phyloP scores from a whole-genome alignment of 2,329 filamentous ascomycete species.

The Teratosphaeria zuluensis region DNA sequence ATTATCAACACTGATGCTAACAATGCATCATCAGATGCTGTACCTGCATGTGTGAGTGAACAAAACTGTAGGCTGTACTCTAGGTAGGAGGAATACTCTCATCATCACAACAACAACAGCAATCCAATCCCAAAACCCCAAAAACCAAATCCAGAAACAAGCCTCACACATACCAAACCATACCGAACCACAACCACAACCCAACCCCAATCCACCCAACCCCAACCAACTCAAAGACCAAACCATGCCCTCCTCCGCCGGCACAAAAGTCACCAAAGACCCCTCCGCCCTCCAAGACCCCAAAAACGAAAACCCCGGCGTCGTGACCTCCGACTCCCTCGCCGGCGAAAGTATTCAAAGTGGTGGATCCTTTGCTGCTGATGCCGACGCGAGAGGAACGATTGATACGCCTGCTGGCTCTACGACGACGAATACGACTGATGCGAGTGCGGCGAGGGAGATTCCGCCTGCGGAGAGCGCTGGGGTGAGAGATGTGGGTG shows the following conservation, averaged over 20 bases:
- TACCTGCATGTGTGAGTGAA: neutral
- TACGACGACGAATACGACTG: conserved; percentile 47
- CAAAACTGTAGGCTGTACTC: neutral
- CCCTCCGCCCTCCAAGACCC: conserved; percentile 38
- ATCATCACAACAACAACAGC: neutral
- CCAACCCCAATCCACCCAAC: too few relatives aligned
- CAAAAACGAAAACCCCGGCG: conserved; percentile 53
- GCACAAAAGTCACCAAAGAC: conserved; percentile 34
- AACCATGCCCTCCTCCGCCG: neutral
- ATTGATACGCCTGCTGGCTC: conserved; percentile 41
- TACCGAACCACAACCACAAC: too few relatives aligned
- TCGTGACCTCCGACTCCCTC: conserved; percentile 59
- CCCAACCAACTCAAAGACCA: neutral
- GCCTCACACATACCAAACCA: too few relatives aligned
- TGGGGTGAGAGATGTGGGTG: conserved; percentile 34
- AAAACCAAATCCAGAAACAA: too few relatives aligned
- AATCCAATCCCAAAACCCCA: too few relatives aligned
- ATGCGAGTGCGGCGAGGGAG: conserved; percentile 43
- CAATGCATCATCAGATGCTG: neutral
- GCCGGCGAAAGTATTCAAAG: conserved; percentile 59
- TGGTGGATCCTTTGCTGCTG: conserved; percentile 50
- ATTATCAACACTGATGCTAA: neutral
- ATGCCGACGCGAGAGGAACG: conserved; percentile 47
- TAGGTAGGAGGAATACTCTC: neutral
- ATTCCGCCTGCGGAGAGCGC: conserved; percentile 41